Percentiles rank a stretch among this genome's conserved stretches.
These are phyloP conservation scores for Avena sativa DNA, from an alignment of 176 grass and related monocot species.

Conservation along the genomic window DNA sequence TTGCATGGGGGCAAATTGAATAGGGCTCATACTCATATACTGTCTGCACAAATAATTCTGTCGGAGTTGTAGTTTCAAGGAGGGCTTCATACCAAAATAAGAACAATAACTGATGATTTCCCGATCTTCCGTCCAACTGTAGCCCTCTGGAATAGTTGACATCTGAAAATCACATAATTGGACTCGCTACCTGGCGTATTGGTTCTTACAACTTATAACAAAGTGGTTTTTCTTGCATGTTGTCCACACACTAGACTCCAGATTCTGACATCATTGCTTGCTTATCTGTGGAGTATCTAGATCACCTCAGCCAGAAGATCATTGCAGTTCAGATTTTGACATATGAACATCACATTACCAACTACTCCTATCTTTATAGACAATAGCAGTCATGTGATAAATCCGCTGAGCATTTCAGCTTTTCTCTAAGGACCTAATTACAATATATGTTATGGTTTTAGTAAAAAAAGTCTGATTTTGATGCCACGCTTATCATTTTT, in stretches of 20 bases:
- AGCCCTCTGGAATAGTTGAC: neutral
- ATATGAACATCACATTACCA: neutral
- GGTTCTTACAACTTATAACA: neutral
- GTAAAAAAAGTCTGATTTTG: neutral
- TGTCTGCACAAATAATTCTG: neutral
- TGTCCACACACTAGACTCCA: neutral
- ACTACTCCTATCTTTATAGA: constrained; percentile 7
- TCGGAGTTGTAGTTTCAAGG: constrained; percentile 8
- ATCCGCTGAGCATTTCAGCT: neutral
- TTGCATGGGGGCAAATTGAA: neutral
- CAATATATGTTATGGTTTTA: neutral
- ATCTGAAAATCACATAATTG: neutral
- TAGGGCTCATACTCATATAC: neutral
- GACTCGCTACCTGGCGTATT: neutral
- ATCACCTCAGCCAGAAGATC: neutral
- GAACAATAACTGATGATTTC: neutral
- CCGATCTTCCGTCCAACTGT: neutral
- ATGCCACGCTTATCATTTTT: neutral
- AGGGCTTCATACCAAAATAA: neutral
- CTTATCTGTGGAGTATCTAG: constrained; percentile 17
- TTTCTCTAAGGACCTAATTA: neutral
- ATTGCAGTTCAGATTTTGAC: constrained; percentile 24
- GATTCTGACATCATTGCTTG: neutral
- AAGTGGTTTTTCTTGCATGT: neutral
- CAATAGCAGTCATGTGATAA: neutral